Conservation (phyloP, 2,329 filamentous ascomycete species). For the Apiospora arundinis region DNA sequence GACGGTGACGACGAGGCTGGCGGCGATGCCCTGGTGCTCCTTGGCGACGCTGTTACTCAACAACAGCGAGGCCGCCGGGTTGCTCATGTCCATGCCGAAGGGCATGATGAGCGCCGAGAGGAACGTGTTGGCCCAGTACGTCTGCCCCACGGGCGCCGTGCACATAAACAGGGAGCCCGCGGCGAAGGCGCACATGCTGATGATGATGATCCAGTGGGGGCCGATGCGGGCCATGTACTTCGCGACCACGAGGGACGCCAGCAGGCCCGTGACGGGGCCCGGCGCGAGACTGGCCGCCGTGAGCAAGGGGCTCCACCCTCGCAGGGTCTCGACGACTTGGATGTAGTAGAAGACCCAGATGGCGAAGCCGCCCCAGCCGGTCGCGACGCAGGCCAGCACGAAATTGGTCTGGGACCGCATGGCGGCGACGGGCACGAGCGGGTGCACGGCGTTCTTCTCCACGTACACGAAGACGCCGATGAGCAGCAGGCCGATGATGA, state of each 20-base stretch:
- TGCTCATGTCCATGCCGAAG: slow-evolving; percentile 71
- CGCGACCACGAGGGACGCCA: slow-evolving; percentile 40
- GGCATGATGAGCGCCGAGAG: slow-evolving; percentile 60
- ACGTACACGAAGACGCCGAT: slow-evolving; percentile 57
- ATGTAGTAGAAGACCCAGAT: slow-evolving; percentile 52
- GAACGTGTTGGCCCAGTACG: slow-evolving; percentile 62
- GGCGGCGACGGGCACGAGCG: slow-evolving; percentile 58
- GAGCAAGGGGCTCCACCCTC: slow-evolving; percentile 45
- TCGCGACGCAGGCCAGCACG: slow-evolving; percentile 55
- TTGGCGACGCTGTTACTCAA: slow-evolving; percentile 58
- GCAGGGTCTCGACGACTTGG: slow-evolving; percentile 48
- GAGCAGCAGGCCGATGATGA: slow-evolving; percentile 58
- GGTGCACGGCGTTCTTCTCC: slow-evolving; percentile 54
- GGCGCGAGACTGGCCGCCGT: slow-evolving; percentile 47
- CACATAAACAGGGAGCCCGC: slow-evolving; percentile 39
- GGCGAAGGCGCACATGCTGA: slow-evolving; percentile 40
- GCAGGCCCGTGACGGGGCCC: slow-evolving; percentile 44
- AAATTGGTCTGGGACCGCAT: slow-evolving; percentile 55
- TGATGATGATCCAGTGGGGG: slow-evolving; percentile 39
- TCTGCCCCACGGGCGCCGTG: slow-evolving; percentile 52
- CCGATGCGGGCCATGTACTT: slow-evolving; percentile 40
- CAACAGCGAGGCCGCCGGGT: slow-evolving; percentile 66
- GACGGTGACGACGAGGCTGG: slow-evolving; percentile 50
- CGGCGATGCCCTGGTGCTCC: slow-evolving; percentile 41
- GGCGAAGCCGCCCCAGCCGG: slow-evolving; percentile 54